Evolutionary conservation across 1,284 basidiomycete genomes (phyloP), one percentile per base, ranked within the genome.

Genomic region (Ceratobasidium sp.): DNA sequence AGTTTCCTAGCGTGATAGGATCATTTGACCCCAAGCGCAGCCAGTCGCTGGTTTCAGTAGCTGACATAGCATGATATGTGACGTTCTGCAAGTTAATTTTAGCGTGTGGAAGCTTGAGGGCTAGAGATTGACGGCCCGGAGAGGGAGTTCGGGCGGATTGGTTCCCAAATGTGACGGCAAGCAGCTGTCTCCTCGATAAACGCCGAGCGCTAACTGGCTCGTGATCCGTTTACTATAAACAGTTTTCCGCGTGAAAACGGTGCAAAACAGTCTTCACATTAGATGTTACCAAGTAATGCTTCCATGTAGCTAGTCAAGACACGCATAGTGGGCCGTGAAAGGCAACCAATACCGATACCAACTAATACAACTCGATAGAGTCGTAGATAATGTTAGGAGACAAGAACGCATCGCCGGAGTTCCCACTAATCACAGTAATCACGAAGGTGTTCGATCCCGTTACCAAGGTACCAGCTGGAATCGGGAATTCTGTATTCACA

Each of bases 371-470:
- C 65, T 67, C 65, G 20, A 53, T n/a, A 28, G 65, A 53, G 49
- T 67, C 65, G 47, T 67, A 53, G n/a, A 73, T 54, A n/a, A 68
- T 33, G 54, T 76, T 68, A 33, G 75, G 51, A 35, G 64, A 67
- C 42, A 76, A 39, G 66, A 68, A 76, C 5, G 45, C 45, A 17
- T 76, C 66, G 17, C 58, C 75, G 31, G 65, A 37, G 35, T 26
- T 75, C n/a, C 63, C 76, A 28, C 60, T 54, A 47, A 77, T 75
- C 33, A 74, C n/a, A 7, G 45, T 77, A 51, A 77, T 75, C 4
- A 47, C 45, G 8, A 75, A 31, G 3, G 61, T 75, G 51, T 74
- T 75, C 10, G 61, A 56, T 49, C 69, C 71, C 23, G 61, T 28
- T 28, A 77, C 69, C n/a, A 77, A 61, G 5, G 45, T 45, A 6